These are phyloP conservation scores for Debaryomyces hansenii DNA, from an alignment of 805 yeast genomes.

Conservation along the genomic window DNA sequence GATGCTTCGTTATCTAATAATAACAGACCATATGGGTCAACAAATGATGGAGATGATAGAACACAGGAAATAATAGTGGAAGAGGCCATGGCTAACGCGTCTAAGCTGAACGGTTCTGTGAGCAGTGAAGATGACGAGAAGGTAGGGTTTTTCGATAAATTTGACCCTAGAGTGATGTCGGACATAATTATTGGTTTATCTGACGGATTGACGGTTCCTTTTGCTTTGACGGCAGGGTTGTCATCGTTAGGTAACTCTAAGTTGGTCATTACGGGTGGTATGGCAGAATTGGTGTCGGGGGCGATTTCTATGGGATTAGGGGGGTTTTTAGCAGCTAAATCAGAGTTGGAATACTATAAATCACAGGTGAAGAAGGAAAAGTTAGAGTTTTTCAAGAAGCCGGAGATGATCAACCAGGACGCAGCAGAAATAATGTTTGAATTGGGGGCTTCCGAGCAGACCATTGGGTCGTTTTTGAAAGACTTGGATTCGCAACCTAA, in stretches of 20 bases:
- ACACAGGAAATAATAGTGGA: conserved; percentile 35
- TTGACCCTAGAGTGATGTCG: conserved; percentile 91
- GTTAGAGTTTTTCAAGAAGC: conserved; percentile 61
- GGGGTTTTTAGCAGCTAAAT: conserved; percentile 91
- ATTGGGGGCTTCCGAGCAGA: conserved; percentile 69
- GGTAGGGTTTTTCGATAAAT: conserved; percentile 46
- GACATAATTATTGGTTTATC: conserved; percentile 91
- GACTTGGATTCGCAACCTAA: conserved; percentile 81
- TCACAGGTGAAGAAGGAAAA: conserved; percentile 74
- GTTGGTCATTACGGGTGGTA: conserved; percentile 94
- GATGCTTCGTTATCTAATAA: conserved; percentile 31
- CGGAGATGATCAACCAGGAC: conserved; percentile 68
- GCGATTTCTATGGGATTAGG: conserved; percentile 98
- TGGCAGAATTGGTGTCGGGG: conserved; percentile 96
- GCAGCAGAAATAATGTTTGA: conserved; percentile 79
- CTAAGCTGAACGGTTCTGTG: conserved; percentile 9
- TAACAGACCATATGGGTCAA: conserved; percentile 39
- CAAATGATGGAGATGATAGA: conserved; percentile 28
- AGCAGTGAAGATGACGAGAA: conserved; percentile 21
- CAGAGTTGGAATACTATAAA: conserved; percentile 75
- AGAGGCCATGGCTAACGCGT: conserved; percentile 35
- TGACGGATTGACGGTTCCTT: conserved; percentile 97
- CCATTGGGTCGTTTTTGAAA: conserved; percentile 68
- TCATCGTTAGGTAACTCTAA: conserved; percentile 86
- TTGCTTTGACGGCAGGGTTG: conserved; percentile 95